Conservation (phyloP, 306 rosid species). For the Malus asiatica region DNA sequence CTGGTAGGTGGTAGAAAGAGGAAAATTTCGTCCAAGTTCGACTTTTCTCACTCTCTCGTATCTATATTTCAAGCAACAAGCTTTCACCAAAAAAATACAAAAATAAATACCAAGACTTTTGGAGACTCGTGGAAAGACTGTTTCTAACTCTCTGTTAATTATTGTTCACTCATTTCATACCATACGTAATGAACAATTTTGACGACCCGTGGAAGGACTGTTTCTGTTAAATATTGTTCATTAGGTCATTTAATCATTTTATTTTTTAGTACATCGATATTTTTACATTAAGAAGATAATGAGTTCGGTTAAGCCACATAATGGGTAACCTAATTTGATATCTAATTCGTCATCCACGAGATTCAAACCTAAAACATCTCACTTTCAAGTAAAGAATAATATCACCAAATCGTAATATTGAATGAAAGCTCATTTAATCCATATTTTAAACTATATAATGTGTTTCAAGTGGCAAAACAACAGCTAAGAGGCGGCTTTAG, state of each 20-base stretch:
- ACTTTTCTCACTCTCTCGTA: not conserved
- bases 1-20: not conserved
- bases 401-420: accelerated
- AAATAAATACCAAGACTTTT: not conserved
- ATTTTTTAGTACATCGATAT: no score
- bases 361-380: accelerated
- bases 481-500: not conserved
- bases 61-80: not conserved
- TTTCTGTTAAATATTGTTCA: not conserved
- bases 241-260: no score
- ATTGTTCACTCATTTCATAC: not conserved
- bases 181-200: not conserved
- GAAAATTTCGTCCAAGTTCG: not conserved
- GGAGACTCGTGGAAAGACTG: no score
- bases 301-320: accelerated
- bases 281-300: accelerated
- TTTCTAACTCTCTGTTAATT: no score
- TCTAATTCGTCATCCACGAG: accelerated
- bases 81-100: not conserved
- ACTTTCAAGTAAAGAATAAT: no score
- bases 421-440: not conserved
- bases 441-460: not conserved
- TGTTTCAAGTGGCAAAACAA: not conserved
- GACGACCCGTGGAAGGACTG: not conserved
- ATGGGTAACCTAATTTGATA: no score